These are phyloP conservation scores for Rhizopogon roseolus DNA, from an alignment of 768 basidiomycete genomes.

Conservation along the genomic window DNA sequence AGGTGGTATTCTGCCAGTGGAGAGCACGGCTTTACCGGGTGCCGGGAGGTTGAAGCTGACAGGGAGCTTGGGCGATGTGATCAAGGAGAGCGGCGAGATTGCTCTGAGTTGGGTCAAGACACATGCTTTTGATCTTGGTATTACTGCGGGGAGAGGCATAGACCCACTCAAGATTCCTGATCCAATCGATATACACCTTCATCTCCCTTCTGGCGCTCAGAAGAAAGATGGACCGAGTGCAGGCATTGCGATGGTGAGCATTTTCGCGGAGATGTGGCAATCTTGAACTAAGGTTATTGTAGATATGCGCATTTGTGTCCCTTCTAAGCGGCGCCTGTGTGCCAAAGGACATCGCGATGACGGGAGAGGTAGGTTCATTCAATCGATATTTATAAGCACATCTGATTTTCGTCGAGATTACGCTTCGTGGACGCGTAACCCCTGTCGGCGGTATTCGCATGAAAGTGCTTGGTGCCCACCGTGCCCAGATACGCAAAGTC, in stretches of 20 bases:
- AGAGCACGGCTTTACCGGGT: conserved; percentile 77
- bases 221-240: conserved; percentile 94
- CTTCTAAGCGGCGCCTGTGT: conserved; percentile 74
- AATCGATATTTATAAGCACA: neutral
- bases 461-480: conserved; percentile 86
- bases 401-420: conserved; percentile 44
- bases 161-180: conserved; percentile 75
- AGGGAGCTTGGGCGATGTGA: conserved; percentile 84
- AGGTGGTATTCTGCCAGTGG: conserved; percentile 80
- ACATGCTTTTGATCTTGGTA: conserved; percentile 73
- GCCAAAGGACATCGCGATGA: conserved; percentile 76
- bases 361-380: conserved; percentile 63
- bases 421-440: conserved; percentile 74
- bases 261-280: neutral
- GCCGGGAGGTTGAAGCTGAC: conserved; percentile 71
- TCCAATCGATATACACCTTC: conserved; percentile 79
- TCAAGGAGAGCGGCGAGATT: conserved; percentile 88
- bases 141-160: conserved; percentile 63
- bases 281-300: neutral
- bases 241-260: conserved; percentile 77
- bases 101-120: conserved; percentile 92
- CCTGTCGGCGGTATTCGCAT: conserved; percentile 92
- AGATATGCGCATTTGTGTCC: conserved; percentile 86
- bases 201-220: conserved; percentile 85
- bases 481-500: conserved; percentile 78